A percentile compares a stretch with the other conserved stretches of the same genome.
These are phyloP conservation scores for Coniochaeta sp. DNA, from an alignment of 2,329 filamentous ascomycete genomes.

Conservation along the genomic window DNA sequence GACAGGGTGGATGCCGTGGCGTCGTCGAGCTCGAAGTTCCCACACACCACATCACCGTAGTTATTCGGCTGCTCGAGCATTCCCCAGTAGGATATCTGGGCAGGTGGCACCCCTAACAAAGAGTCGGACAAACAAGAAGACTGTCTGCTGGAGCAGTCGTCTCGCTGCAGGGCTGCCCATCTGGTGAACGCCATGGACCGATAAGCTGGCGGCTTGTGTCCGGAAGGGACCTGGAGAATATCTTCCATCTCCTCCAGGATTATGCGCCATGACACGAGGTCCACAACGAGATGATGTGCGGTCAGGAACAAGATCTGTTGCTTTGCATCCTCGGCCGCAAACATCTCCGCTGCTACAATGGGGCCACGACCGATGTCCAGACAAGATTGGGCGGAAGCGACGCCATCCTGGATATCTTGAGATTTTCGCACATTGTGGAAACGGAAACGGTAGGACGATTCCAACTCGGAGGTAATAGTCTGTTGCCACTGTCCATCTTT, in stretches of 20 bases:
- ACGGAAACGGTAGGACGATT: constrained; percentile 14
- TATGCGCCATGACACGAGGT: constrained; percentile 38
- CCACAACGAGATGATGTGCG: constrained; percentile 31
- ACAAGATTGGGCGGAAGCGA: constrained; percentile 18
- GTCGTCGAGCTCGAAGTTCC: constrained; percentile 31
- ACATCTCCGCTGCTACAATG: constrained; percentile 16
- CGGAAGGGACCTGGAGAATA: constrained; percentile 18
- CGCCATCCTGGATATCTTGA: constrained; percentile 6
- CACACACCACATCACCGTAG: constrained; percentile 14
- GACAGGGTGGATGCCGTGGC: constrained; percentile 20
- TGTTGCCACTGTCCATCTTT: constrained; percentile 17
- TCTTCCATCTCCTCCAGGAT: constrained; percentile 35
- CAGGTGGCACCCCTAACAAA: constrained; percentile 5
- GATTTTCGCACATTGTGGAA: not conserved
- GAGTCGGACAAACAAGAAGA: constrained; percentile 7
- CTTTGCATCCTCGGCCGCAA: constrained; percentile 10
- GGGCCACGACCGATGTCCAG: constrained; percentile 16
- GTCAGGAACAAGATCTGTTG: constrained; percentile 21
- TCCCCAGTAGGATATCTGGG: constrained; percentile 18
- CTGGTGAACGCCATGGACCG: constrained; percentile 24
- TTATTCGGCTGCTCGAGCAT: constrained; percentile 14
- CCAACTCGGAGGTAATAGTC: constrained; percentile 13
- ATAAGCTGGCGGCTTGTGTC: not conserved
- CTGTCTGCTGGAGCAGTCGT: constrained; percentile 16
- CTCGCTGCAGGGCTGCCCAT: constrained; percentile 27